Evolutionary conservation across 345 rosid species (phyloP), one percentile per base, ranked within the genome.

Genomic region (Passiflora organensis): DNA sequence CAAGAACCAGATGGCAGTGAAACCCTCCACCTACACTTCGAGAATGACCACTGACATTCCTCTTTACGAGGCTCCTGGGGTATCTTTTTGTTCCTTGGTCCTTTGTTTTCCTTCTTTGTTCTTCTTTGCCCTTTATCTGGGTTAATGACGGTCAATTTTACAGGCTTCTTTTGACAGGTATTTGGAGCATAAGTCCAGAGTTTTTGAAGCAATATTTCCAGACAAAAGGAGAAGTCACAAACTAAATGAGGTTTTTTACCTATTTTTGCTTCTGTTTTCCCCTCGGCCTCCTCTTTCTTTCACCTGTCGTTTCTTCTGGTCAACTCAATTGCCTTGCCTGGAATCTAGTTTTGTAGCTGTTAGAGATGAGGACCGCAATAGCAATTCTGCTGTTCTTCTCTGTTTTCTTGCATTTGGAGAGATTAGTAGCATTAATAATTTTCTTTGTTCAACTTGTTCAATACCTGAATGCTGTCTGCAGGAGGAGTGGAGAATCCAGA

Each of bases 401-500:
- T 43, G 9, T 43, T 43, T 6, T 43, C 48, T 1, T 43, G 21
- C 48, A 43, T 16, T 43, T 28, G 8, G 25, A 23, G 6, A 48
- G 4, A 50, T 32, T 21, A 12, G 19, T 18, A 0, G 8, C 22
- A 51, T 50, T 28, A 24, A 11, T 16, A 51, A 10, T 51, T 6
- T 32, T 49, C 10, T 15, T 5, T 10, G 15, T 16, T 49, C 1
- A 17, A 32, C 14, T 17, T 36, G 19, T 13, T 19, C n/a, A 12
- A 21, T 16, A 16, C 44, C 5, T 22, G 0, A 19, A 38, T 22
- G 13, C 24, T 48, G 44, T 48, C n/a, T 59, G 54, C 47, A 91
- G 91, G 95, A 88, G 49, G 82, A 82, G 39, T 88, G 98, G 93
- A 91, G 95, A 54, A 77, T 84, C 63, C 84, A 76, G 76, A 91